Evolutionary conservation across 1,284 basidiomycete genomes (phyloP).

Genomic region (Caloboletus inedulis): DNA sequence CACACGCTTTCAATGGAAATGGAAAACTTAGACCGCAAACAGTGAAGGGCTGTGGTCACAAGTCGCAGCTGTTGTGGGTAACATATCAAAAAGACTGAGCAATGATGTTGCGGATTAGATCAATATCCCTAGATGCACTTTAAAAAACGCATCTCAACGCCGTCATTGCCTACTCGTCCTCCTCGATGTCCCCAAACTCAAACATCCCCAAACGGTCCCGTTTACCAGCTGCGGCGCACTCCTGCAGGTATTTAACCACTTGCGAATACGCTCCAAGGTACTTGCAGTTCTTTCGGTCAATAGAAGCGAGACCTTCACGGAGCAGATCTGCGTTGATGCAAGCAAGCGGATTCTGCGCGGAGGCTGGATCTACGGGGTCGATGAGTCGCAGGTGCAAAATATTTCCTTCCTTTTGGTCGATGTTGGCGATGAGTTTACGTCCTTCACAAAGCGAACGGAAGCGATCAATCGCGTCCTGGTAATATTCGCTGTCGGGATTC

Average conservation of each 20-base stretch:
- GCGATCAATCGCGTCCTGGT: constrained; percentile 77
- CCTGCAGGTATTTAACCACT: constrained; percentile 64
- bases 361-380: constrained; percentile 72
- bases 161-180: constrained; percentile 47
- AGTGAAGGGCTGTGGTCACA: not conserved
- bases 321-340: constrained; percentile 84
- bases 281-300: constrained; percentile 76
- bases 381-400: constrained; percentile 84
- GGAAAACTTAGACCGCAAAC: constrained; percentile 1
- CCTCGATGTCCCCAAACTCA: constrained; percentile 82
- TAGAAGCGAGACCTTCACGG: constrained; percentile 72
- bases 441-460: constrained; percentile 85
- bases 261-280: constrained; percentile 73
- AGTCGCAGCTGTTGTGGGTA: not conserved
- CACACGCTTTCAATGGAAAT: not conserved
- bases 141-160: constrained; percentile 16
- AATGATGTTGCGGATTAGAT: constrained; percentile 17
- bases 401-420: constrained; percentile 80
- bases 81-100: constrained; percentile 3
- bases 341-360: constrained; percentile 64
- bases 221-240: constrained; percentile 66
- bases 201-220: constrained; percentile 80
- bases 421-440: constrained; percentile 85
- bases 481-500: constrained; percentile 78
- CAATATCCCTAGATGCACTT: constrained; percentile 12